Evolutionary conservation across 1,139 yeast species (phyloP), one percentile per base, ranked within the genome.

Genomic region (Meyerozyma smithsonii): DNA sequence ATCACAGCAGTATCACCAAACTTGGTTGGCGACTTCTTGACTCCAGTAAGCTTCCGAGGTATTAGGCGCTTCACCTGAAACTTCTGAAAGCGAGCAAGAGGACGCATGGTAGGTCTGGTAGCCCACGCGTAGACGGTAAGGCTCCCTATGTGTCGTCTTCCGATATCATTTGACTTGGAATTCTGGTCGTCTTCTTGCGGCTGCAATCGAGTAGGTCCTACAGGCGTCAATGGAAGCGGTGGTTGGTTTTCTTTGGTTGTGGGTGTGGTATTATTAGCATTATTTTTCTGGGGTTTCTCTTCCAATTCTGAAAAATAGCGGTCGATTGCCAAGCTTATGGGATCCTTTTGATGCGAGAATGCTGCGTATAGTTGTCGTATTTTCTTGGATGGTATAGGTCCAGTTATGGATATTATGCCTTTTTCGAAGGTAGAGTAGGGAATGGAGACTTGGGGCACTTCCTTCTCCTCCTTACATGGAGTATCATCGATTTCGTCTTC

Each of bases 121-220:
- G 95, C 89, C 86, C 90, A 84, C 2, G 88, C 90, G 39, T 79
- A 81, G 0, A 84, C 78, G 45, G 81, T 82, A 20, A 87, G 51
- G 1, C 88, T 72, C 0, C 97, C 97, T 18, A 88, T 67, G 51
- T 70, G 83, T 32, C 61, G 52, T 23, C 12, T 26, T n/a, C 7
- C 15, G 12, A 14, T 5, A 26, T 26, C 17, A n/a, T 26, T 26
- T 5, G 18, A 6, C 8, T 5, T 14, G 15, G 30, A 6, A n/a
- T n/a, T n/a, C 25, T 11, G 5, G 2, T 3, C n/a, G 10, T 23
- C 25, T 23, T 11, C n/a, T 23, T 5, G 25, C n/a, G n/a, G 12
- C 5, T 23, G 10, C 25, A 12, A 23, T 12, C 25, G 11, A 23
- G 10, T 23, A 11, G 25, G 12, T 11, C 5, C 25, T 5, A 23